Conservation (phyloP, 257 asterid genomes). For the Primulina tabacum region DNA sequence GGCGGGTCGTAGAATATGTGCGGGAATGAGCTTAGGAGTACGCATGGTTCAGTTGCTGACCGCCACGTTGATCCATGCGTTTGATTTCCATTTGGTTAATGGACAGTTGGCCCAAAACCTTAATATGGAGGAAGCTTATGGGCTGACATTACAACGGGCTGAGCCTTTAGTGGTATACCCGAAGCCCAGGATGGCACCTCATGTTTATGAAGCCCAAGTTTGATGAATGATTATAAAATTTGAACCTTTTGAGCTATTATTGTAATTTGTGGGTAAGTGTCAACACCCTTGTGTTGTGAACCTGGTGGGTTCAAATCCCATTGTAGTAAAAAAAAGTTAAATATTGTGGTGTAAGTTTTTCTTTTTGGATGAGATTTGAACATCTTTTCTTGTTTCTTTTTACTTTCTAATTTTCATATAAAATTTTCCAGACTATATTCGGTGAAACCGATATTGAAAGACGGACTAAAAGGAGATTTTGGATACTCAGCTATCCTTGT, state of each 20-base stretch:
- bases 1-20: constrained; percentile 86
- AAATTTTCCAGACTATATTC: background rate
- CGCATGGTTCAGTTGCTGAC: constrained; percentile 74
- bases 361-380: background rate
- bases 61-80: constrained; percentile 69
- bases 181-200: constrained; percentile 53
- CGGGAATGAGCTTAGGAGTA: constrained; percentile 70
- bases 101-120: constrained; percentile 43
- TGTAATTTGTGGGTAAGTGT: too few species aligned
- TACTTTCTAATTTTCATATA: too few species aligned
- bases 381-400: too few species aligned
- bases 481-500: too few species aligned
- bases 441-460: too few species aligned
- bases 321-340: too few species aligned
- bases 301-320: too few species aligned
- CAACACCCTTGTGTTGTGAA: too few species aligned
- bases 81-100: constrained; percentile 47
- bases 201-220: constrained; percentile 27
- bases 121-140: constrained; percentile 85
- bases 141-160: constrained; percentile 69
- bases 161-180: constrained; percentile 56
- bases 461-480: background rate
- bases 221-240: background rate
- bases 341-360: background rate
- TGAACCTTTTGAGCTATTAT: too few species aligned